A percentile compares a stretch with the other conserved stretches of the same genome.
Evolutionary conservation across 768 basidiomycete species (phyloP).

Genomic region (Russula sp.): DNA sequence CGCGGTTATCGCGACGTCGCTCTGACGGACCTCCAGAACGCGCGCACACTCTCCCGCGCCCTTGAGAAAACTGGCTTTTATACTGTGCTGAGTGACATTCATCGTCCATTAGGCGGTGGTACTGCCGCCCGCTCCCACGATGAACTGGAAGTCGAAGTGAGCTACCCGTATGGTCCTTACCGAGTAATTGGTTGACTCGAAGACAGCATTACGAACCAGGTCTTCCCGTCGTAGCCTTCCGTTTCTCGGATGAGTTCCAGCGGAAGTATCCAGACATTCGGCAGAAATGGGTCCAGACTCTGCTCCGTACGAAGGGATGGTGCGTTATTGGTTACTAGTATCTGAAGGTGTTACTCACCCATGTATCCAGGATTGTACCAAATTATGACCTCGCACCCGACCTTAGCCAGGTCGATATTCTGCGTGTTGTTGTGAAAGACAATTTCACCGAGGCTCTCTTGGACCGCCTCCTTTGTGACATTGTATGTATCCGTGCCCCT

Average conservation of each 20-base stretch:
- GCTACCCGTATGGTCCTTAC: background rate
- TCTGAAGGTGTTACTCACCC: background rate
- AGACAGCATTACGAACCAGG: conserved; percentile 47
- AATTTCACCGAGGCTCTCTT: conserved; percentile 50
- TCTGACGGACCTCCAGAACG: conserved; percentile 53
- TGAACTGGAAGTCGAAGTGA: conserved; percentile 60
- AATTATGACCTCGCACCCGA: conserved; percentile 59
- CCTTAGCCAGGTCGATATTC: conserved; percentile 51
- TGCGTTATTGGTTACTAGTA: conserved; percentile 7
- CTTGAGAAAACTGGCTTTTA: conserved; percentile 56
- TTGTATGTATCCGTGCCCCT: conserved; percentile 46
- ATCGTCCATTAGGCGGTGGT: conserved; percentile 38
- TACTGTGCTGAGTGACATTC: conserved; percentile 54
- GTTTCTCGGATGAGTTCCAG: conserved; percentile 54
- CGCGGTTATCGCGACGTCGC: conserved; percentile 50
- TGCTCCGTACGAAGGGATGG: conserved; percentile 50
- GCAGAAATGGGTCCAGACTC: conserved; percentile 55
- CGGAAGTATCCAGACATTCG: conserved; percentile 52
- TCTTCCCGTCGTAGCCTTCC: conserved; percentile 53
- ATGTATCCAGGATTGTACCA: conserved; percentile 47
- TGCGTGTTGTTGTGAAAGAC: conserved; percentile 62
- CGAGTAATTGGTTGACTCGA: conserved; percentile 12
- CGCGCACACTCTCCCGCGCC: conserved; percentile 61
- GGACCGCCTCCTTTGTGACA: conserved; percentile 58
- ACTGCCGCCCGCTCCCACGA: conserved; percentile 38